Evolutionary conservation across 306 rosid genomes (phyloP).

Genomic region (Cicer chorassanicum): DNA sequence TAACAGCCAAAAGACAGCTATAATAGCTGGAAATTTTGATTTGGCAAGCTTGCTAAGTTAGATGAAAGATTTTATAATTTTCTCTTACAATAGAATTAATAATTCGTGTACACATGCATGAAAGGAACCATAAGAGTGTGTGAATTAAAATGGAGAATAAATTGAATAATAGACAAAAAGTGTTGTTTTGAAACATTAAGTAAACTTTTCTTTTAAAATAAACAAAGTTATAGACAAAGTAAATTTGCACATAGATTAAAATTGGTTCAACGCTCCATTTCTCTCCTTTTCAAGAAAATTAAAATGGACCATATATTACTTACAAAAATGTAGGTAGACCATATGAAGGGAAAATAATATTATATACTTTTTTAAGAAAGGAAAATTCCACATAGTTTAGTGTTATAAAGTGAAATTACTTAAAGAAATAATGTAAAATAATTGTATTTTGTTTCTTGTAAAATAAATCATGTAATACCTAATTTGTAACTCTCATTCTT

Average conservation of each 20-base stretch:
- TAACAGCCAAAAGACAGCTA: slow-evolving; percentile 3
- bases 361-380: too few species aligned
- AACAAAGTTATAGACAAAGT: too few species aligned
- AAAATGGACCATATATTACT: neutral
- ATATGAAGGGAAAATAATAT: too few species aligned
- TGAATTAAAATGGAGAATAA: neutral
- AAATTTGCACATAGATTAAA: neutral
- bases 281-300: neutral
- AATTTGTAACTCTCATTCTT: too few species aligned
- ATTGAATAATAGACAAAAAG: neutral
- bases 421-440: too few species aligned
- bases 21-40: neutral
- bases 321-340: too few species aligned
- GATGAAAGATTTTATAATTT: neutral
- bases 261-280: neutral
- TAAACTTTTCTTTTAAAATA: too few species aligned
- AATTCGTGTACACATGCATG: slow-evolving; percentile 1
- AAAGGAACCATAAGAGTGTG: slow-evolving; percentile 3
- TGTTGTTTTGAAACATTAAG: neutral
- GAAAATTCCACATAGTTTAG: too few species aligned
- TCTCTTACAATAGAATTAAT: neutral
- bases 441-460: too few species aligned
- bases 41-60: neutral
- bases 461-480: too few species aligned
- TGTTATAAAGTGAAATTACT: too few species aligned